phyloP scores from a whole-genome alignment of 495 filamentous ascomycete genomes.

The Penicillium robsamsonii region DNA sequence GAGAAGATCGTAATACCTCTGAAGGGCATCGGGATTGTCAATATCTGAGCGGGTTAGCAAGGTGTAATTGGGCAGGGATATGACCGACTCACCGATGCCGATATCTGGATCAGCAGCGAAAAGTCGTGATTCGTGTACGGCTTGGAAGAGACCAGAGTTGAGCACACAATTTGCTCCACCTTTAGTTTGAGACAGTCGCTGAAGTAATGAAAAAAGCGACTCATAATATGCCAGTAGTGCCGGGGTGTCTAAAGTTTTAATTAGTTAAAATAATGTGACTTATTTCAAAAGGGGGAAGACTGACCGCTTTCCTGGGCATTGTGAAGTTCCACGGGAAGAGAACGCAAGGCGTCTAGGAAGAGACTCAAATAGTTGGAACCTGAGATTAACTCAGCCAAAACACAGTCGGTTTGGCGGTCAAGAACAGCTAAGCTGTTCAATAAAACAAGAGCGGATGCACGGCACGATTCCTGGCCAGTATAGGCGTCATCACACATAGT shows the following conservation, averaged over 20 bases:
- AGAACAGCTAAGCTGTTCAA: conserved; percentile 67
- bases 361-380: conserved; percentile 87
- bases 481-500: conserved; percentile 92
- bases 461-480: conserved; percentile 73
- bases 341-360: conserved; percentile 77
- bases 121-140: conserved; percentile 71
- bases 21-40: conserved; percentile 67
- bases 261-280: conserved; percentile 2
- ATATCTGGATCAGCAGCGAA: conserved; percentile 94
- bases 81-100: conserved; percentile 61
- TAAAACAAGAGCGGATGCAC: conserved; percentile 78
- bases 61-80: neutral
- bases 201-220: conserved; percentile 77
- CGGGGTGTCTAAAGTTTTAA: conserved; percentile 47
- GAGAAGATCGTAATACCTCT: conserved; percentile 79
- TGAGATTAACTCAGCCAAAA: conserved; percentile 74
- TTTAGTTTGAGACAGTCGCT: conserved; percentile 77
- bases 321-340: conserved; percentile 63
- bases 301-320: conserved; percentile 52
- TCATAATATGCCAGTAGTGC: conserved; percentile 63
- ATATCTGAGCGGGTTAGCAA: conserved; percentile 47
- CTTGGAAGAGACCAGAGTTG: conserved; percentile 83
- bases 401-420: conserved; percentile 61
- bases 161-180: conserved; percentile 76
- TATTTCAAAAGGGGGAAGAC: conserved; percentile 5